Base-by-base conservation (phyloP, 2,329 filamentous ascomycete species). In the Microsporum ferrugineum region DNA sequence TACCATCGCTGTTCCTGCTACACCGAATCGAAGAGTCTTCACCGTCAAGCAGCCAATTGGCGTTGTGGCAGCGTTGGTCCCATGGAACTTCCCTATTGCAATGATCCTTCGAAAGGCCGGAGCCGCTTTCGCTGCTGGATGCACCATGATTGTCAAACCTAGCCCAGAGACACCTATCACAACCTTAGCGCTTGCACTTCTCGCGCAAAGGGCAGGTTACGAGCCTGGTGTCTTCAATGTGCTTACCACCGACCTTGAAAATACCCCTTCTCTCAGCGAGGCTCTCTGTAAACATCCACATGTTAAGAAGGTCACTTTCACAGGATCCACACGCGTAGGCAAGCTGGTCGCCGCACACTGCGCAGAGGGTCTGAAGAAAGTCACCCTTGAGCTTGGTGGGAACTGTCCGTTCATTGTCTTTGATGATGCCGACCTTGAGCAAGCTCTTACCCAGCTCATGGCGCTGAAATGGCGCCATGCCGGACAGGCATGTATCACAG, bases 61-160 rank as follows among this genome's bases (percentile, higher is more conserved):
- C 59, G 89, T 95, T 12, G 89, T 87, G 69, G 89, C 87, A 1
- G 77, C 94, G 58, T 89, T 95, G 64, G 91, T 89, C 7, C 90
- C 90, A 73, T 94, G 89, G 90, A 95, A 95, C 76, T 95, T 95
- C 69, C 87, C 87, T 10, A 84, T 86, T 2, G 86, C 86, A 57
- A 89, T 89, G 87, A 84, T 89, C 65, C 66, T 71, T 36, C 65
- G 72, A 7, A 73, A 74, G 56, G 68, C 69, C 8, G 71, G 66
- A 10, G 68, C 71, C 27, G 73, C 74, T 1, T 66, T 76, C 14
- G 73, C 73, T 2, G 72, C 73, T 2, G 74, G 73, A 5, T 75
- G 72, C 61, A 72, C 72, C 0, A 70, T 73, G 33, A 71, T 76
- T 17, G 66, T 71, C 43, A 76, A 76, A 59, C 67, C 73, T 0